Conservation (phyloP, 345 rosid genomes). For the Hirschfeldia incana region DNA sequence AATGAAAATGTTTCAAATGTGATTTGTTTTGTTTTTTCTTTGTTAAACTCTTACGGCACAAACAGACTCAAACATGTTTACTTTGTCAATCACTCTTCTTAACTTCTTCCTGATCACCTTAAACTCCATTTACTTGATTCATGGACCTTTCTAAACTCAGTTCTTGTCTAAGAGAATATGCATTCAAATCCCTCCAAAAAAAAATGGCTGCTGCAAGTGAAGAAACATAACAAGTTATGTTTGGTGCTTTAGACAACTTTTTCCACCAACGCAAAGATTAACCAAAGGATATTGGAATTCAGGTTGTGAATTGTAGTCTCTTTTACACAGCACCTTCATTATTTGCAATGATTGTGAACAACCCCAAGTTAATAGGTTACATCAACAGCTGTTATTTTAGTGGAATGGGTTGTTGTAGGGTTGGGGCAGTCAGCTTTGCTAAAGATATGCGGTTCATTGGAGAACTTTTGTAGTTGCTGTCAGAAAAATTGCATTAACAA, state of each 20-base stretch:
- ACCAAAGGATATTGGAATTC: slow-evolving; percentile 47
- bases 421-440: slow-evolving; percentile 47
- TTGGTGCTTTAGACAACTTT: slow-evolving; percentile 48
- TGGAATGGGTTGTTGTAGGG: slow-evolving; percentile 48
- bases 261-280: slow-evolving; percentile 31
- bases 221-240: slow-evolving; percentile 45
- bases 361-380: slow-evolving; percentile 47
- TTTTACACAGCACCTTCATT: slow-evolving; percentile 50
- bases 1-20: neutral
- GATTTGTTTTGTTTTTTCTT: neutral
- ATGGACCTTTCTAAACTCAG: slow-evolving; percentile 45
- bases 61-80: neutral
- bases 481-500: neutral
- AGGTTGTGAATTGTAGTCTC: slow-evolving; percentile 47
- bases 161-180: slow-evolving; percentile 50
- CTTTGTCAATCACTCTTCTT: slow-evolving; percentile 37
- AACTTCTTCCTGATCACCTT: slow-evolving; percentile 39
- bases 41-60: neutral
- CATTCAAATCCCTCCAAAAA: slow-evolving; percentile 32
- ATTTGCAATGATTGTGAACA: slow-evolving; percentile 42
- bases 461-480: slow-evolving; percentile 45
- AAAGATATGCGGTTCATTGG: slow-evolving; percentile 39
- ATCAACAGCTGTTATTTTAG: slow-evolving; percentile 49
- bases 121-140: slow-evolving; percentile 33
- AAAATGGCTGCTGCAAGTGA: slow-evolving; percentile 48